A percentile compares a stretch with the other conserved stretches of the same genome.
Conservation (phyloP, 495 filamentous ascomycete genomes). For the Bacidia gigantensis region DNA sequence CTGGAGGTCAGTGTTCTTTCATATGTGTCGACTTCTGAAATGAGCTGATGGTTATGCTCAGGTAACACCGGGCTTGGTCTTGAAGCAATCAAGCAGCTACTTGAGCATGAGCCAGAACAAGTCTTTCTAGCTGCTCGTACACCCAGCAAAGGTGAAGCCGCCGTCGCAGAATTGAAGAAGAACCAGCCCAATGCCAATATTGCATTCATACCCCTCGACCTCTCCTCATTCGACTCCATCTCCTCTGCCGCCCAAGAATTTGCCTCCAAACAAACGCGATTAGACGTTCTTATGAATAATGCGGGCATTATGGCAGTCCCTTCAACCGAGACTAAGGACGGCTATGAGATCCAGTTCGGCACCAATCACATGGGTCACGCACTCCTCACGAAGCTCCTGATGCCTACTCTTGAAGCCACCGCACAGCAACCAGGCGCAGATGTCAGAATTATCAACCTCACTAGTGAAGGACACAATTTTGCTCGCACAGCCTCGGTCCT, state of each 20-base stretch:
- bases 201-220: slow-evolving; percentile 35
- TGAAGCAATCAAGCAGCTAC: slow-evolving; percentile 47
- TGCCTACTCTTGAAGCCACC: slow-evolving; percentile 43
- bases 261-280: slow-evolving; percentile 29
- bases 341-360: slow-evolving; percentile 60
- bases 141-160: slow-evolving; percentile 34
- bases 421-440: slow-evolving; percentile 26
- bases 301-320: slow-evolving; percentile 51
- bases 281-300: slow-evolving; percentile 59
- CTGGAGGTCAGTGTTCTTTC: slow-evolving; percentile 35
- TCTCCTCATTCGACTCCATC: slow-evolving; percentile 40
- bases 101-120: slow-evolving; percentile 42
- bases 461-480: slow-evolving; percentile 27
- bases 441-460: slow-evolving; percentile 34
- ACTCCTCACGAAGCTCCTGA: slow-evolving; percentile 47
- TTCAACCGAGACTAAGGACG: slow-evolving; percentile 37
- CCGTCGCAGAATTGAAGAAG: slow-evolving; percentile 36
- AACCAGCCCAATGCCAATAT: slow-evolving; percentile 33
- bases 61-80: slow-evolving; percentile 56
- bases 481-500: slow-evolving; percentile 27
- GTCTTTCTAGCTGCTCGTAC: slow-evolving; percentile 53
- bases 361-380: slow-evolving; percentile 60
- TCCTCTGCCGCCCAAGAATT: slow-evolving; percentile 34
- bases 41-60: slow-evolving; percentile 15
- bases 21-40: slow-evolving; percentile 3